A percentile compares a stretch with the other conserved stretches of the same genome.
These are phyloP conservation scores for Schoenoplectus tabernaemontani DNA, from an alignment of 202 grass and related monocot species.

Conservation along the genomic window DNA sequence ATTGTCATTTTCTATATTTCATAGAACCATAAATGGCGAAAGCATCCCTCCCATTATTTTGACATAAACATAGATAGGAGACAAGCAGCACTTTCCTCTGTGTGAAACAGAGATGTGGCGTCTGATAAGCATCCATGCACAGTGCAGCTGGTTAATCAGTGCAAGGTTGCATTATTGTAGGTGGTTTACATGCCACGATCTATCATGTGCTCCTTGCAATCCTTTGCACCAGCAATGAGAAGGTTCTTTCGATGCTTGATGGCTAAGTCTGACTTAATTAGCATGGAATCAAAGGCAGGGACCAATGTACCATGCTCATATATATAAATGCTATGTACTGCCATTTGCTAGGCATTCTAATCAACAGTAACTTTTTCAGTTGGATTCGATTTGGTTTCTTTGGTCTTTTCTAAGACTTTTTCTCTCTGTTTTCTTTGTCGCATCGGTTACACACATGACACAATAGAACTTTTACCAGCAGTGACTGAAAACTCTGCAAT, in stretches of 20 bases:
- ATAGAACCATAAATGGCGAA: not conserved
- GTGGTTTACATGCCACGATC: slow-evolving; percentile 21
- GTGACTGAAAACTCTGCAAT: no score
- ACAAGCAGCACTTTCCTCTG: not conserved
- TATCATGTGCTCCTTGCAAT: slow-evolving; percentile 9
- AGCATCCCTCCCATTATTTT: not conserved
- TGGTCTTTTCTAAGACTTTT: not conserved
- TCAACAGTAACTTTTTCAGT: not conserved
- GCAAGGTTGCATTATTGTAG: not conserved
- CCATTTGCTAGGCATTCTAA: no score
- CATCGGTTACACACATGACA: no score
- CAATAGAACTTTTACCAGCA: no score
- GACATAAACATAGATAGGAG: not conserved
- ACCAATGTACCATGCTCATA: slow-evolving; percentile 11
- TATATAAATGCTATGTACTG: not conserved
- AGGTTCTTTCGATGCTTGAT: slow-evolving; percentile 15
- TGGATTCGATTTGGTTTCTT: not conserved
- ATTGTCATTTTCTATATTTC: not conserved
- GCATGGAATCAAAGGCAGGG: slow-evolving; percentile 3
- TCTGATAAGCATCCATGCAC: not conserved
- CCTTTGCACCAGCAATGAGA: slow-evolving; percentile 1
- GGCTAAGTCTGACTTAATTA: not conserved
- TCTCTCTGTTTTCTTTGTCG: no score
- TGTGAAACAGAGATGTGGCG: not conserved
- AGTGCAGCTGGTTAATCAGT: slow-evolving; percentile 5